phyloP scores from a whole-genome alignment of 345 rosid genomes.

The Citrus glauca region DNA sequence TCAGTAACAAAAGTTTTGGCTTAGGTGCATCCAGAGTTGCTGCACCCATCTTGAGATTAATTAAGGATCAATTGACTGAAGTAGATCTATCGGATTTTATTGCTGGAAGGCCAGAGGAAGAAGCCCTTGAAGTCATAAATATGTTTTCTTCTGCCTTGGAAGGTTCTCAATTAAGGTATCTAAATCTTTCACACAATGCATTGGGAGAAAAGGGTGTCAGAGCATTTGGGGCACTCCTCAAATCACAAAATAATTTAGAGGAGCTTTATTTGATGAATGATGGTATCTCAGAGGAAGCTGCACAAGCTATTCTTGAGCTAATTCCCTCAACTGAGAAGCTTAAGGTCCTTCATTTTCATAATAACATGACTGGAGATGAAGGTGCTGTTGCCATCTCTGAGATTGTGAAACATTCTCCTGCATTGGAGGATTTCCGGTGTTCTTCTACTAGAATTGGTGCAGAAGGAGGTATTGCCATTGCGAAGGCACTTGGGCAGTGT shows the following conservation, averaged over 20 bases:
- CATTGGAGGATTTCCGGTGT: constrained; percentile 73
- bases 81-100: constrained; percentile 84
- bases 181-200: constrained; percentile 94
- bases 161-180: constrained; percentile 54
- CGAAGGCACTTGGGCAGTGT: constrained; percentile 62
- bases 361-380: constrained; percentile 90
- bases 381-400: constrained; percentile 77
- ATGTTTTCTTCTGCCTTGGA: constrained; percentile 75
- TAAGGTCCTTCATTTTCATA: constrained; percentile 77
- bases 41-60: constrained; percentile 47
- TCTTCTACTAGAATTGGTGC: constrained; percentile 77
- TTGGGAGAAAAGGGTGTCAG: constrained; percentile 89
- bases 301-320: constrained; percentile 69
- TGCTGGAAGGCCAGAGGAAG: constrained; percentile 82
- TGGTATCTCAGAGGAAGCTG: constrained; percentile 93
- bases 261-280: constrained; percentile 86
- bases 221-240: constrained; percentile 69
- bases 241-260: constrained; percentile 66
- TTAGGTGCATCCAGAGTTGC: constrained; percentile 75
- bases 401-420: constrained; percentile 49
- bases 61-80: constrained; percentile 72
- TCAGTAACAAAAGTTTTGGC: constrained; percentile 88
- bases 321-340: constrained; percentile 75
- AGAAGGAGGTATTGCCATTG: constrained; percentile 79
- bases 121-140: constrained; percentile 81